Evolutionary conservation across 225 moss, liverwort and hornwort genomes (phyloP), one percentile per base, ranked within the genome.

Genomic region (Bryum argenteum): DNA sequence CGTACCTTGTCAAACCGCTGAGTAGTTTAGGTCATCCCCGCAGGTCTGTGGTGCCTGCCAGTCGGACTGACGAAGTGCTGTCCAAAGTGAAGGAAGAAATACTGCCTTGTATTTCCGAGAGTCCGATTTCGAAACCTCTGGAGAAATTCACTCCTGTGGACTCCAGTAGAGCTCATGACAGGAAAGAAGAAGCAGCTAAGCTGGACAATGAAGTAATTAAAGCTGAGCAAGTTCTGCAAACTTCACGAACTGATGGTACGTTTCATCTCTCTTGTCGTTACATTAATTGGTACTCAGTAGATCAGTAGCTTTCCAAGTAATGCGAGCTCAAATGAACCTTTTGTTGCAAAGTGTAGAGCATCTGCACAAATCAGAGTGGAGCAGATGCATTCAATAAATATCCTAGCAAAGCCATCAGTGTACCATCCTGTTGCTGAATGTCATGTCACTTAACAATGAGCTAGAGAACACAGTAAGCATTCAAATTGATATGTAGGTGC

Each of bases 151-250:
- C 74, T 8, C 0, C 78, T 7, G 69, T 47, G 52, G 72, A 66
- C 69, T 41, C 1, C 2, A 63, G 55, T 1, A 50, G 65, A 50
- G 55, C 40, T 53, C 20, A 51, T 26, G 48, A 20, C 40, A 58
- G 24, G 20, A 26, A 8, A 41, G 74, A 39, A 51, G 73, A 63
- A 58, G 71, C 54, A 23, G 61, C 41, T 7, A 74, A 63, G 44
- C 45, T 72, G 33, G 73, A 73, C 19, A 57, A 73, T 43, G 66
- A 66, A 58, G 78, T 78, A 38, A 41, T 76, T 15, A 70, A 63
- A 69, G 72, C 75, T 63, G 81, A 87, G 84, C 84, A 87, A 71
- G 68, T 74, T 79, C 48, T 83, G 66, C 83, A 83, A 78, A 73
- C 69, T 69, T 59, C 83, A 54, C 78, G 57, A 9, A 57, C 50